phyloP scores from a whole-genome alignment of 345 rosid species.

The Gossypium mustelinum region DNA sequence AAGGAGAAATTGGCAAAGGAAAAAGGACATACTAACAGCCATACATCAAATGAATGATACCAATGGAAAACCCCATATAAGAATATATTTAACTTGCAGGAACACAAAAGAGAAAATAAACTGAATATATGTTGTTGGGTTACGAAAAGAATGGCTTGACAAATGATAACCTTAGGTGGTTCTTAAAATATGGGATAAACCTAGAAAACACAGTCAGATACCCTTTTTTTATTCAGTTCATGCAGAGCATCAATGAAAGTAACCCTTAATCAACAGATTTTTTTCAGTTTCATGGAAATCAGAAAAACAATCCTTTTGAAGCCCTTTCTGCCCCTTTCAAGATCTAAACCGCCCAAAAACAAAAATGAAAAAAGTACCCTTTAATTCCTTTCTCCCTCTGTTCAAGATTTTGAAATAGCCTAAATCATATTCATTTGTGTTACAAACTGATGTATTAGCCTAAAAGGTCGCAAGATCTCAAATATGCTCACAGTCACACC shows the following conservation, averaged over 20 bases:
- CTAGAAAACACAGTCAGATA: background rate
- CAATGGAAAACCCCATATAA: background rate
- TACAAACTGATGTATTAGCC: background rate
- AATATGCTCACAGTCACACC: background rate
- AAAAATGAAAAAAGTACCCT: too few species aligned
- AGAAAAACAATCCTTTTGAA: background rate
- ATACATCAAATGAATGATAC: background rate
- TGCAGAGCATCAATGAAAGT: background rate
- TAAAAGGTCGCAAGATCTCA: background rate
- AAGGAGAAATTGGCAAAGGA: background rate
- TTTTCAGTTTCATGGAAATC: background rate
- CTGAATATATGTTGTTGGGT: background rate
- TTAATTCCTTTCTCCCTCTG: background rate
- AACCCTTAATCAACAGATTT: background rate
- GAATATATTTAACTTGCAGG: background rate
- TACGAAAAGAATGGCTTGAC: background rate
- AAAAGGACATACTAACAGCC: background rate
- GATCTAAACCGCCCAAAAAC: background rate
- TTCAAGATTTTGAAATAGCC: background rate
- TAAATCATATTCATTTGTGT: background rate
- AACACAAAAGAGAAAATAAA: background rate
- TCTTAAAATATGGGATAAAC: background rate
- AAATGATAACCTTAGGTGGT: background rate
- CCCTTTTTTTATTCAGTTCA: background rate
- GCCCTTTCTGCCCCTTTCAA: background rate